Evolutionary conservation across 192 early-diverging fungal species (phyloP), one percentile per base, ranked within the genome.

Genomic region (Backusella australiensis): DNA sequence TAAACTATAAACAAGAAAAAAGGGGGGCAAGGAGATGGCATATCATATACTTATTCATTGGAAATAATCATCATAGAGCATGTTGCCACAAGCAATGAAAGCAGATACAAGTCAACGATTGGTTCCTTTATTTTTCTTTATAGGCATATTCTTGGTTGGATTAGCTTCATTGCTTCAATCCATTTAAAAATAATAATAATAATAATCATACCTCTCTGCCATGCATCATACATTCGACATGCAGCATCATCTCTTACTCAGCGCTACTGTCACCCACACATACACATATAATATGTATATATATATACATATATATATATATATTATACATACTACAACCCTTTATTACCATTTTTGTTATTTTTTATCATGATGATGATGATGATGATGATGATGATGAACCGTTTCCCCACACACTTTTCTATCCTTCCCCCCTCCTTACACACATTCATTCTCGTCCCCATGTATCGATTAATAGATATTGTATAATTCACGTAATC

Each of bases 91-190:
- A 26, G 77, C 77, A n/a, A 78, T 78, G 67, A 77, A 73, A 65
- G 75, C 34, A 21, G 53, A 77, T 32, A 72, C 23, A 15, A 23
- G 56, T 29, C 67, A 73, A 41, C 67, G 68, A 21, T 75, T 42
- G 71, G 80, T 81, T n/a, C 39, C 73, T 34, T 44, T 41, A 21
- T 81, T 81, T 39, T 81, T 81, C 34, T 81, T 81, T 71, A 23
- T 81, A 5, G 78, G 78, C 4, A 67, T 79, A 17, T 68, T 75
- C 44, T 7, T 79, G 14, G 67, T 79, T 7, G 73, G 78, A 19
- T 53, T 79, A 21, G 52, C 73, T 23, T 79, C 73, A 0, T 34
- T 75, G 34, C 69, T 79, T 11, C 23, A 76, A 69, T 38, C 75
- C 21, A 44, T 44, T 4, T 71, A 44, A 67, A 4, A 67, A 26